phyloP scores from a whole-genome alignment of 2,329 filamentous ascomycete species.

The Ascochyta clinopodiicola region DNA sequence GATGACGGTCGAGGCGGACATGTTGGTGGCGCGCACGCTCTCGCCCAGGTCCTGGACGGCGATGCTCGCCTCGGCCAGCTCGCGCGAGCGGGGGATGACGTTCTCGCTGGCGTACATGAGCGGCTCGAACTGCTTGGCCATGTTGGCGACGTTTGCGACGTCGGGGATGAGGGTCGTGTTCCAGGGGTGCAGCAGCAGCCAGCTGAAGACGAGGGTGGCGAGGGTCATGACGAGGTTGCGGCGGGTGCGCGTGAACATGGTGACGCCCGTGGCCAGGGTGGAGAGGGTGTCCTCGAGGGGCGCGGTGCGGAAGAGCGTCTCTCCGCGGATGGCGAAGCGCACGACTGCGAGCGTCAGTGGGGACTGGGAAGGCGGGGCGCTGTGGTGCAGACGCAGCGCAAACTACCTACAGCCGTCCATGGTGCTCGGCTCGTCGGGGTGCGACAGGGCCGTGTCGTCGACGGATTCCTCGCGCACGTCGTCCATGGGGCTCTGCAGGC shows the following conservation, averaged over 20 bases:
- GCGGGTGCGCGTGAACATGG: slow-evolving; percentile 71
- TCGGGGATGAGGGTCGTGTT: slow-evolving; percentile 74
- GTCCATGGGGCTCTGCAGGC: slow-evolving; percentile 42
- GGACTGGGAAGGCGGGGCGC: no score
- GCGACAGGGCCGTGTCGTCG: slow-evolving; percentile 36
- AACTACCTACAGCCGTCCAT: slow-evolving; percentile 46
- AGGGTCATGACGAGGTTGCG: slow-evolving; percentile 69
- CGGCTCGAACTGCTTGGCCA: slow-evolving; percentile 91
- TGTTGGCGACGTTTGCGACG: slow-evolving; percentile 85
- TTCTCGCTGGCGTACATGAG: slow-evolving; percentile 94
- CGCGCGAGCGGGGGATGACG: slow-evolving; percentile 82
- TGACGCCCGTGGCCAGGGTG: slow-evolving; percentile 66
- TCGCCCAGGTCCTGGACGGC: slow-evolving; percentile 95
- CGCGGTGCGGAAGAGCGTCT: slow-evolving; percentile 86
- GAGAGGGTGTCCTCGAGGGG: slow-evolving; percentile 77
- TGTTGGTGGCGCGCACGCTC: slow-evolving; percentile 85
- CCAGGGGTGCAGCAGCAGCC: slow-evolving; percentile 71
- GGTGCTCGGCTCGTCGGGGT: slow-evolving; percentile 23
- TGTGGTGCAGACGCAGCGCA: slow-evolving; percentile 10
- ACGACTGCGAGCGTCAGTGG: slow-evolving; percentile 67
- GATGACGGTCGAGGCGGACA: slow-evolving; percentile 87
- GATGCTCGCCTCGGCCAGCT: slow-evolving; percentile 87
- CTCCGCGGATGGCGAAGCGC: slow-evolving; percentile 83
- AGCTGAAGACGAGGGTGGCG: slow-evolving; percentile 67
- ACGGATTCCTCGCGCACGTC: slow-evolving; percentile 31